phyloP scores from a whole-genome alignment of 2,329 filamentous ascomycete species.

The Paracoccidioides lutzii region DNA sequence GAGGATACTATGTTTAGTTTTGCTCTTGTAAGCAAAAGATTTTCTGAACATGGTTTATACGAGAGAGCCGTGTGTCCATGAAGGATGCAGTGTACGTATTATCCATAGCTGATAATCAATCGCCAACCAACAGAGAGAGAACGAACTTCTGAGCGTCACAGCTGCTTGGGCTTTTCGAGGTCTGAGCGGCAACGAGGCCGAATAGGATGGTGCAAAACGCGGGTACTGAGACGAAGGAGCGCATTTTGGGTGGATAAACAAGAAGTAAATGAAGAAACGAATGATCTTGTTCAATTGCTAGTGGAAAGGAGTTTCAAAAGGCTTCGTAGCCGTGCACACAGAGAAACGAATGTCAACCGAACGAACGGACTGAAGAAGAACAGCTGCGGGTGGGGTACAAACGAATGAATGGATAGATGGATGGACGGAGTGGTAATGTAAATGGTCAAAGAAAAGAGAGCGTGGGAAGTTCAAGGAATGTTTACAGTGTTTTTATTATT shows the following conservation, averaged over 20 bases:
- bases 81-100: too few relatives aligned
- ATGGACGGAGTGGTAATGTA: background rate
- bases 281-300: background rate
- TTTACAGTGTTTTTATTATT: background rate
- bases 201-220: constrained; percentile 8
- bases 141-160: constrained; percentile 14
- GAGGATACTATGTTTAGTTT: constrained; percentile 34
- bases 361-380: background rate
- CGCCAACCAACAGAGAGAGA: background rate
- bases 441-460: background rate
- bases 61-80: too few relatives aligned
- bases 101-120: too few relatives aligned
- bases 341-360: background rate
- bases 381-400: background rate
- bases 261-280: constrained; percentile 6
- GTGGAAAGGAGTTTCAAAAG: background rate
- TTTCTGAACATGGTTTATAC: background rate
- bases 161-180: background rate
- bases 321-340: background rate
- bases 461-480: background rate
- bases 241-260: constrained; percentile 7
- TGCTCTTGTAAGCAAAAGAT: background rate
- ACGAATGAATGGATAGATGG: background rate
- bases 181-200: constrained; percentile 5
- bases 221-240: background rate